Percentiles rank a stretch among this genome's conserved stretches.
These are phyloP conservation scores for Alternaria consortialis DNA, from an alignment of 2,329 filamentous ascomycete species.

Conservation along the genomic window DNA sequence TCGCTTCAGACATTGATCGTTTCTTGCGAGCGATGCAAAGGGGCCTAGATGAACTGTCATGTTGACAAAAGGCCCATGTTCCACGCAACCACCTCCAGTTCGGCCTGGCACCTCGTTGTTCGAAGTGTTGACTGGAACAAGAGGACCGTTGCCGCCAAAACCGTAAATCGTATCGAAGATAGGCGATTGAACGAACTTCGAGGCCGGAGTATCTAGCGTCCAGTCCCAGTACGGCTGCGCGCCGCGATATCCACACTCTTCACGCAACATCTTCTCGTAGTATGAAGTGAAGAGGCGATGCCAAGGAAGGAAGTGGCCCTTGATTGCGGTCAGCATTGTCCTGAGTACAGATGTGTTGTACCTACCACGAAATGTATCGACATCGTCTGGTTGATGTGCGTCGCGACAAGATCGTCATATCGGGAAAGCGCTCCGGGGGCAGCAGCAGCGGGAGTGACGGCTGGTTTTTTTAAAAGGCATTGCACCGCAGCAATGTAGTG, in stretches of 20 bases:
- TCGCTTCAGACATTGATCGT: no score
- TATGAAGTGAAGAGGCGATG: background rate
- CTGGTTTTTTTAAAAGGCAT: no score
- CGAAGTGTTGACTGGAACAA: no score
- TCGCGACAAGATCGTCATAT: constrained; percentile 1
- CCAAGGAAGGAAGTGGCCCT: background rate
- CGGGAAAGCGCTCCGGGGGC: no score
- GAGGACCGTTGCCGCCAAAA: background rate
- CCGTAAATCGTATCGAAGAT: background rate
- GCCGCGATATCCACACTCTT: background rate
- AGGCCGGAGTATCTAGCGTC: background rate
- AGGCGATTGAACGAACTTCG: background rate
- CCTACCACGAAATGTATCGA: constrained; percentile 6
- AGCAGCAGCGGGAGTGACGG: no score
- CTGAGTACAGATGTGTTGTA: fast-evolving
- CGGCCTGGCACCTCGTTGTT: no score
- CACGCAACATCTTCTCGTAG: background rate
- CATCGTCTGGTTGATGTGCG: constrained; percentile 27
- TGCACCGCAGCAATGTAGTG: no score
- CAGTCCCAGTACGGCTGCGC: background rate
- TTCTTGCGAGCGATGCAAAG: no score
- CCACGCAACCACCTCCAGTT: no score
- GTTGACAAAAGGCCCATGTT: no score
- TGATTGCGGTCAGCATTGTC: background rate
- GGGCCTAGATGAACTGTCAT: no score